Conservation (phyloP, 179 eudicot genomes). For the Corrigiola litoralis region DNA sequence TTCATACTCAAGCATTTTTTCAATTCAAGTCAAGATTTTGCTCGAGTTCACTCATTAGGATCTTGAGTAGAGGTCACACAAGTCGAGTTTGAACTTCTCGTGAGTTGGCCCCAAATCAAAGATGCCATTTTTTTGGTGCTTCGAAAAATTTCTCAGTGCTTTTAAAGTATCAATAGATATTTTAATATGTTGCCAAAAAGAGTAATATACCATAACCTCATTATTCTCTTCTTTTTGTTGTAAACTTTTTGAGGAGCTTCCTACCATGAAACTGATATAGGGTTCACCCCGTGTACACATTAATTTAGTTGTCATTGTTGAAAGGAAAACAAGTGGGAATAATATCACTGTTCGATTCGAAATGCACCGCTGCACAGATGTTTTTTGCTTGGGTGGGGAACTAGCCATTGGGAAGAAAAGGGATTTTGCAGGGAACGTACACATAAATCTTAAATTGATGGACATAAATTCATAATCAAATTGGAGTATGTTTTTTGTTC, state of each 20-base stretch:
- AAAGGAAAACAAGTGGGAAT: slow-evolving; percentile 5
- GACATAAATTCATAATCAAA: slow-evolving; percentile 2
- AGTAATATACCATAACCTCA: slow-evolving; percentile 14
- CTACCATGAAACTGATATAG: slow-evolving; percentile 15
- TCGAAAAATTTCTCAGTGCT: too few species aligned
- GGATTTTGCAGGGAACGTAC: slow-evolving; percentile 4
- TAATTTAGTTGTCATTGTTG: slow-evolving; percentile 11
- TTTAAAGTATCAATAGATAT: background rate
- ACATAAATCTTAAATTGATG: slow-evolving; percentile 13
- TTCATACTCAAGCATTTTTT: too few species aligned
- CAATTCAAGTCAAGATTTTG: too few species aligned
- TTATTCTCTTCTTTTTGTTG: slow-evolving; percentile 6
- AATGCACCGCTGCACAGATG: slow-evolving; percentile 20
- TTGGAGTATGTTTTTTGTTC: background rate
- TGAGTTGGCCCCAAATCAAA: too few species aligned
- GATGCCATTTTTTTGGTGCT: too few species aligned
- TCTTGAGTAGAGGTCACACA: too few species aligned
- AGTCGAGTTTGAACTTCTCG: too few species aligned
- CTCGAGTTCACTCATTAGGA: too few species aligned
- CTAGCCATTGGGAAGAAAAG: too few species aligned
- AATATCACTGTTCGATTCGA: slow-evolving; percentile 17
- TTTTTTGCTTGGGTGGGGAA: background rate
- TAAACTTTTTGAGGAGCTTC: slow-evolving; percentile 10
- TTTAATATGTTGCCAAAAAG: slow-evolving; percentile 18
- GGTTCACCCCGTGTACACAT: slow-evolving; percentile 12